Evolutionary conservation across 1,139 yeast species (phyloP), one percentile per base, ranked within the genome.

Genomic region (Kodamaea ohmeri): DNA sequence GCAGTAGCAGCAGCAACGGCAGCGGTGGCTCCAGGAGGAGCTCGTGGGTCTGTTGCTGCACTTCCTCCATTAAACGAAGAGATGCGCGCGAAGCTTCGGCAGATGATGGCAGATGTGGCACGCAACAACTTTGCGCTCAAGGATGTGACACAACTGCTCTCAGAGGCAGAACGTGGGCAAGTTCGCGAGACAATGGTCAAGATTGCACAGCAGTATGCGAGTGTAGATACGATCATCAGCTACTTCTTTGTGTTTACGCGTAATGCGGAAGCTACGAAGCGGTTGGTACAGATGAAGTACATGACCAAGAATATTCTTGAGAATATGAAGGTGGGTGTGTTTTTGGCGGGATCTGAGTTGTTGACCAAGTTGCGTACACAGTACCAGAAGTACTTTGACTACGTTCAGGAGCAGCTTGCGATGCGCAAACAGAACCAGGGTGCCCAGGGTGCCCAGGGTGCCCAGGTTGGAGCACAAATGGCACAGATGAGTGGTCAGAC

Each of bases 271-370:
- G 90, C 87, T 4, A 83, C 95, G 1, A 79, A 79, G 51, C 75
- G 86, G 46, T 73, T 88, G 45, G 71, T 88, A 43, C 92, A 85
- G 56, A 78, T 86, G 72, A 82, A 87, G 58, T 73, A 79, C 45
- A 83, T 87, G 83, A 78, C 87, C 32, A 82, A 80, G 51, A 83
- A 82, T 55, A 84, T 87, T 44, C 65, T 82, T 53, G 94, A 86
- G 38, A 78, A 76, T 47, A 61, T 83, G 56, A 73, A 78, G 51
- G 67, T 78, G 58, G 80, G 85, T 27, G 60, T 75, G 40, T 81
- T 75, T 59, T 67, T 83, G 58, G 81, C 92, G 9, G 73, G 76
- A 4, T 84, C 85, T 6, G 87, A 79, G 40, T 70, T 86, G 35
- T 66, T 86, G 36, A 86, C 79, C 37, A 83, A 82, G 57, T 74